Conservation (phyloP, 2,329 filamentous ascomycete genomes). For the Alternaria rosae region DNA sequence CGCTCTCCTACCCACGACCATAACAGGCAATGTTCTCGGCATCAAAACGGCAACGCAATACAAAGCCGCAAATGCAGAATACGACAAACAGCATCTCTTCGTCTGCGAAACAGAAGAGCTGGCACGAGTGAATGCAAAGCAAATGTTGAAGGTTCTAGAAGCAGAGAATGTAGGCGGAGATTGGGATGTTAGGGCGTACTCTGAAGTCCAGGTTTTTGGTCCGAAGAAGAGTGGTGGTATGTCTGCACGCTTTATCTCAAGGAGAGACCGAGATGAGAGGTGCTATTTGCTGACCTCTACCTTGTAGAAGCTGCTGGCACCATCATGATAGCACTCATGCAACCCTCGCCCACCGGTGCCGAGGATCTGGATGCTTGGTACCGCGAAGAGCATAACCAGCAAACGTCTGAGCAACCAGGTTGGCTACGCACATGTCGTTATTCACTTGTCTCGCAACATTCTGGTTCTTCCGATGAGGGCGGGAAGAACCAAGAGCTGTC, state of each 20-base stretch:
- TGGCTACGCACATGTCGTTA: constrained; percentile 37
- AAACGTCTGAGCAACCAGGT: constrained; percentile 41
- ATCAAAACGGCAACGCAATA: constrained; percentile 5
- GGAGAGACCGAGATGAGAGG: not conserved
- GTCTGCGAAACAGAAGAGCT: constrained; percentile 37
- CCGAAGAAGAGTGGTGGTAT: not conserved
- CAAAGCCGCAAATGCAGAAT: constrained; percentile 28
- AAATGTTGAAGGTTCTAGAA: constrained; percentile 15
- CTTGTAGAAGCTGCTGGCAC: not conserved
- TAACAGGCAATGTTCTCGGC: not conserved
- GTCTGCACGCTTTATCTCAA: not conserved
- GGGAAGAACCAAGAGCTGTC: constrained; percentile 21
- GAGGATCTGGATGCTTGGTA: constrained; percentile 42
- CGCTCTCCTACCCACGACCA: not conserved
- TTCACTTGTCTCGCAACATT: constrained; percentile 20
- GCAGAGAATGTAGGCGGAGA: not conserved
- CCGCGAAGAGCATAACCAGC: constrained; percentile 42
- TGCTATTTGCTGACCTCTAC: not conserved
- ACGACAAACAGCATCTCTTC: constrained; percentile 31
- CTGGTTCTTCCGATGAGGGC: constrained; percentile 3
- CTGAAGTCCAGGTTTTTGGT: not conserved
- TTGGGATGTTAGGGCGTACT: not conserved
- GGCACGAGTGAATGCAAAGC: constrained; percentile 20
- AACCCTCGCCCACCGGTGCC: constrained; percentile 30
- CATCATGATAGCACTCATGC: constrained; percentile 39